Conservation (phyloP, 2,329 filamentous ascomycete species). For the Colletotrichum lini region DNA sequence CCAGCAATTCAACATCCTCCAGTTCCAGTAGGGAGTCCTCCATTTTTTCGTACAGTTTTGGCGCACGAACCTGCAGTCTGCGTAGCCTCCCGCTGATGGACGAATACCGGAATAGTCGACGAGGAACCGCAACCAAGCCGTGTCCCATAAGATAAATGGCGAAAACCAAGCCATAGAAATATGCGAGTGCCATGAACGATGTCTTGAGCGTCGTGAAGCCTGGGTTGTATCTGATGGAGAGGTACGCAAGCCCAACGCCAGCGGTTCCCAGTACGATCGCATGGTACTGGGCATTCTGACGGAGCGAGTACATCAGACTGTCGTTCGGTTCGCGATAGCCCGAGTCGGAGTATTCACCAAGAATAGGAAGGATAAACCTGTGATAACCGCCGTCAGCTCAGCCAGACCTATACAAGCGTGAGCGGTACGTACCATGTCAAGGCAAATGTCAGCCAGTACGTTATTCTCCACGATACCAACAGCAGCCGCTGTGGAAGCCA, state of each 20-base stretch:
- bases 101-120: constrained; percentile 83
- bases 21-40: constrained; percentile 85
- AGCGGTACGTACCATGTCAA: constrained; percentile 82
- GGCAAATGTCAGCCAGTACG: constrained; percentile 97
- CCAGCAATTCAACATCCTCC: constrained; percentile 85
- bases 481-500: constrained; percentile 87
- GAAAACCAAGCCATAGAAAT: constrained; percentile 91
- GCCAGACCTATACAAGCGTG: background rate
- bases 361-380: constrained; percentile 90
- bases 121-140: constrained; percentile 91
- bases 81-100: constrained; percentile 82
- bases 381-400: constrained; percentile 22
- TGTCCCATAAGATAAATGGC: constrained; percentile 99
- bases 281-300: constrained; percentile 91
- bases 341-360: constrained; percentile 95
- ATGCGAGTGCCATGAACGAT: constrained; percentile 92
- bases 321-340: constrained; percentile 90
- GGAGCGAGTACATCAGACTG: constrained; percentile 86
- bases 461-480: constrained; percentile 92
- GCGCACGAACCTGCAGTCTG: constrained; percentile 83
- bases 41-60: constrained; percentile 87
- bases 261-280: constrained; percentile 81
- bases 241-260: constrained; percentile 82
- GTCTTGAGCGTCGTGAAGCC: constrained; percentile 82
- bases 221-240: constrained; percentile 84